Evolutionary conservation across 768 basidiomycete genomes (phyloP), one percentile per base, ranked within the genome.

Genomic region (Sutorius australiensis): DNA sequence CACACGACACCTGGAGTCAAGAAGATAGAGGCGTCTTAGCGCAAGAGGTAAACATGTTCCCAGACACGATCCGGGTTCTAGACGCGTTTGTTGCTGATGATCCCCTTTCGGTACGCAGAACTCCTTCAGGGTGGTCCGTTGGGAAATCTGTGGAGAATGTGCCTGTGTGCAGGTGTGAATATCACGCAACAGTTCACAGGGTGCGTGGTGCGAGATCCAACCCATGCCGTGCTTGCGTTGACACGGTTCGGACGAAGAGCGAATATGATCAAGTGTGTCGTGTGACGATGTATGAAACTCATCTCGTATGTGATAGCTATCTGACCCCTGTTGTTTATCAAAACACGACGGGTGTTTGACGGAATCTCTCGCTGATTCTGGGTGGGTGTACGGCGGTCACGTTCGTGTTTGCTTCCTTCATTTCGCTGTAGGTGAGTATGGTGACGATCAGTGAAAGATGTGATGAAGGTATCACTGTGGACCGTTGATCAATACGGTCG

Each of bases 331-430:
- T 51, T 10, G n/a, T 21, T 21, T 24, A 31, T 33, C 32, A 36
- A 36, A n/a, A 36, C 33, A 47, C 31, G 11, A 19, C 21, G 28
- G 17, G 48, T 6, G 9, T 41, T 17, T 50, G n/a, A 36, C 50
- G 33, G 14, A 11, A 37, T 19, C 5, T 33, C 0, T 49, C 51
- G 16, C 27, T 39, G 31, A 27, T 49, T 24, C 44, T 47, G 17
- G n/a, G 51, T 6, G 46, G 21, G 2, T 38, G 16, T 16, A 50
- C 36, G 8, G 37, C 30, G 2, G 30, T 48, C n/a, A 32, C 37
- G n/a, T 51, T 41, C 19, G 41, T 30, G 38, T 50, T 41, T 33
- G 32, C 48, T 50, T 51, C 52, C 6, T 50, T 50, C 31, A 33
- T 46, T 45, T 19, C 41, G 17, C 12, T n/a, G 3, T 54, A 33